phyloP scores from a whole-genome alignment of 192 early-diverging fungal genomes.

The Coemansia sp. region DNA sequence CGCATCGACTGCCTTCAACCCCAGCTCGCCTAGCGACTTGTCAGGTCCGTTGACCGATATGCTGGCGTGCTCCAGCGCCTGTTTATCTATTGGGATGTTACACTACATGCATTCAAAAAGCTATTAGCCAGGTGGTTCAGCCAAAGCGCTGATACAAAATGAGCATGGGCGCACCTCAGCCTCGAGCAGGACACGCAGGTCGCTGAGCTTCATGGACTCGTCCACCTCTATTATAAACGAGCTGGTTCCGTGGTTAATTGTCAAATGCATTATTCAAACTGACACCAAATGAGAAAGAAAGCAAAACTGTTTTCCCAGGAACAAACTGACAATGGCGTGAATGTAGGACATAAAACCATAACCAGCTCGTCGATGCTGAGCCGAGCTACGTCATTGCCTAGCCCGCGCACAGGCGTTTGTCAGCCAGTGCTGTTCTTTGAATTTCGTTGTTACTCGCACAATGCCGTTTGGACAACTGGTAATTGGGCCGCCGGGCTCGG shows the following conservation, averaged over 20 bases:
- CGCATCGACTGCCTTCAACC: slow-evolving; percentile 72
- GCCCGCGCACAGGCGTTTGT: too few relatives aligned
- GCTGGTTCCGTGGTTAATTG: slow-evolving; percentile 29
- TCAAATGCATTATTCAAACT: slow-evolving; percentile 28
- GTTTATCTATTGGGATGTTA: slow-evolving; percentile 61
- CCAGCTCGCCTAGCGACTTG: slow-evolving; percentile 65
- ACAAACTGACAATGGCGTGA: too few relatives aligned
- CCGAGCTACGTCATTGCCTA: too few relatives aligned
- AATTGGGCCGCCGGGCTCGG: slow-evolving; percentile 91
- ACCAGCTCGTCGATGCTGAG: too few relatives aligned
- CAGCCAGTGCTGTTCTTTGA: too few relatives aligned
- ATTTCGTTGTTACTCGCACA: not conserved
- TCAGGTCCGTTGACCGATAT: slow-evolving; percentile 59
- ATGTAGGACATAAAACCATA: too few relatives aligned
- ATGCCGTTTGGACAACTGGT: slow-evolving; percentile 73
- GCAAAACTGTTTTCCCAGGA: too few relatives aligned
- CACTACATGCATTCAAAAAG: slow-evolving; percentile 50
- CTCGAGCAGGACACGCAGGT: slow-evolving; percentile 83
- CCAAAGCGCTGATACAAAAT: not conserved
- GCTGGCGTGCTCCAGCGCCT: slow-evolving; percentile 70
- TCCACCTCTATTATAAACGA: slow-evolving; percentile 63
- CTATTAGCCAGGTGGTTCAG: not conserved
- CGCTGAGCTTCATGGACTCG: slow-evolving; percentile 72
- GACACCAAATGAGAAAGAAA: too few relatives aligned
- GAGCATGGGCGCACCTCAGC: slow-evolving; percentile 58